Evolutionary conservation across 352 stramenopile species (phyloP).

Genomic region (Pythium scleroteichum): DNA sequence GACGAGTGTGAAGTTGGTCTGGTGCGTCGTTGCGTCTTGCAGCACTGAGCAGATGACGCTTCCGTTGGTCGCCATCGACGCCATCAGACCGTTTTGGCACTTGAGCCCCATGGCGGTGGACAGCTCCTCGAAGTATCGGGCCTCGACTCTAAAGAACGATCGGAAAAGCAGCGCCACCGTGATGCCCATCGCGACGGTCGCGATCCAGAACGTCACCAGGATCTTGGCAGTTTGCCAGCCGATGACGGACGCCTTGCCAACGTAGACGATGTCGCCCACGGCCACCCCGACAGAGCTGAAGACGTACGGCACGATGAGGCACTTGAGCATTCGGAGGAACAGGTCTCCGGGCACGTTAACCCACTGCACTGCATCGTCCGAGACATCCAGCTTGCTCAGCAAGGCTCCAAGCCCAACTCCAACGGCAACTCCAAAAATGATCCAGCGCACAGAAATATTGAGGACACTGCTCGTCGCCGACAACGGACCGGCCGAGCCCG

Average conservation of each 20-base stretch:
- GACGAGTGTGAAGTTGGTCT: conserved; percentile 37
- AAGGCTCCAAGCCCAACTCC: conserved; percentile 50
- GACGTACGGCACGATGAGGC: conserved; percentile 75
- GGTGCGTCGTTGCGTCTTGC: not conserved
- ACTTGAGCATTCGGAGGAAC: conserved; percentile 70
- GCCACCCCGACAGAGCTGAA: conserved; percentile 78
- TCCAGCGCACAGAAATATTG: conserved; percentile 47
- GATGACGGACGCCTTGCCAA: conserved; percentile 68
- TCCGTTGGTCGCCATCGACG: conserved; percentile 16
- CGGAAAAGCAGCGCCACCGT: conserved; percentile 55
- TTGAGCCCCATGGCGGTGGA: conserved; percentile 43
- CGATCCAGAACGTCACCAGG: conserved; percentile 51
- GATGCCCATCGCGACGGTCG: conserved; percentile 44
- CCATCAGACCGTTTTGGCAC: conserved; percentile 43
- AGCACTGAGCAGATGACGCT: conserved; percentile 22
- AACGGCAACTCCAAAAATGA: conserved; percentile 44
- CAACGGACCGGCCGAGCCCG: conserved; percentile 1
- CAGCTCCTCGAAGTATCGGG: not conserved
- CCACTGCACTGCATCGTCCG: conserved; percentile 39
- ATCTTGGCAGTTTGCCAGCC: conserved; percentile 61
- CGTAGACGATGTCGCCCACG: conserved; percentile 67
- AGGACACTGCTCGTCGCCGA: conserved; percentile 41
- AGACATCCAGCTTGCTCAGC: conserved; percentile 39
- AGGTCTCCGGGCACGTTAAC: conserved; percentile 64
- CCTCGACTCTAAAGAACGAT: conserved; percentile 42